Conservation (phyloP, 805 yeast genomes). For the Starmerella floris region DNA sequence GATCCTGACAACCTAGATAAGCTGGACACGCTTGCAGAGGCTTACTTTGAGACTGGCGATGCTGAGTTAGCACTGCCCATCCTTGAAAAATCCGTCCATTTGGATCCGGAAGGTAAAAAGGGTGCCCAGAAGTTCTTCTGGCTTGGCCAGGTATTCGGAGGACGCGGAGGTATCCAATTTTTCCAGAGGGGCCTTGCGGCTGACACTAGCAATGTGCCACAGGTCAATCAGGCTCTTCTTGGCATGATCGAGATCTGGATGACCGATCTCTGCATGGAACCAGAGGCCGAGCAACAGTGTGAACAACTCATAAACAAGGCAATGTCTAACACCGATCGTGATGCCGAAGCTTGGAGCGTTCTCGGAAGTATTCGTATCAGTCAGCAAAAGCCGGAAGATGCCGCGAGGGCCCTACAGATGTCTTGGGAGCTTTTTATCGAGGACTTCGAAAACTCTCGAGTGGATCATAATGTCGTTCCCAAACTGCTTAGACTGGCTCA, state of each 20-base stretch:
- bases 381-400: conserved; percentile 65
- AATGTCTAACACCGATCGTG: conserved; percentile 37
- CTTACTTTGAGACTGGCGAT: conserved; percentile 64
- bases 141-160: conserved; percentile 84
- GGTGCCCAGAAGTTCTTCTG: conserved; percentile 80
- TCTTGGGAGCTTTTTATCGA: conserved; percentile 64
- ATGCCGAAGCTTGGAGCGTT: conserved; percentile 72
- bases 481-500: conserved; percentile 62
- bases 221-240: conserved; percentile 58
- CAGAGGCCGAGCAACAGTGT: conserved; percentile 71
- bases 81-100: conserved; percentile 44
- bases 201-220: background rate
- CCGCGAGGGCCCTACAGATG: conserved; percentile 47
- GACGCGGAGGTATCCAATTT: conserved; percentile 51
- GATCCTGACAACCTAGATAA: conserved; percentile 32
- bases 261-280: conserved; percentile 95
- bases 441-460: conserved; percentile 24
- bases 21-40: conserved; percentile 45
- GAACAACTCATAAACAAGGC: conserved; percentile 56
- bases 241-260: conserved; percentile 83
- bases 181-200: conserved; percentile 50
- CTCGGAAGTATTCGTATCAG: conserved; percentile 81
- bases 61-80: conserved; percentile 64
- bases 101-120: conserved; percentile 50
- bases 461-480: conserved; percentile 41